These are phyloP conservation scores for Metarhizium album DNA, from an alignment of 2,329 filamentous ascomycete genomes.

Conservation along the genomic window DNA sequence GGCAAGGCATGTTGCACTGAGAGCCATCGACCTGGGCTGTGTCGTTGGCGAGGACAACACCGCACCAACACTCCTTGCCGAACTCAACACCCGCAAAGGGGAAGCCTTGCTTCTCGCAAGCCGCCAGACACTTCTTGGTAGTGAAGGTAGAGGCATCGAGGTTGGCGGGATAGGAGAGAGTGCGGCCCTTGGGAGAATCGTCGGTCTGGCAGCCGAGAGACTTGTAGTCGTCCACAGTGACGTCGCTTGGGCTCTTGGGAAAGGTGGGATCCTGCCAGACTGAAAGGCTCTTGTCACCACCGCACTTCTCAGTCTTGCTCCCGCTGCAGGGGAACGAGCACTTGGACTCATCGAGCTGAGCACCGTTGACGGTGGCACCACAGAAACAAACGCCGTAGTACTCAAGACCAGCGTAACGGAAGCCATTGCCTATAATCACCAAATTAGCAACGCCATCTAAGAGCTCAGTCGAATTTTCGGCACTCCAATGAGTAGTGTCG, in stretches of 20 bases:
- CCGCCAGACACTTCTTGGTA: slow-evolving; percentile 29
- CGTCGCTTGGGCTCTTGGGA: slow-evolving; percentile 29
- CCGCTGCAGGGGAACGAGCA: slow-evolving; percentile 47
- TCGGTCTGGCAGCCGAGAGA: slow-evolving; percentile 53
- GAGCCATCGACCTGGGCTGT: slow-evolving; percentile 23
- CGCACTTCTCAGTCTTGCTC: slow-evolving; percentile 34
- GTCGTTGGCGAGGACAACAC: slow-evolving; percentile 40
- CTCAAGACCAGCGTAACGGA: slow-evolving; percentile 38
- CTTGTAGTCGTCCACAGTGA: slow-evolving; percentile 41
- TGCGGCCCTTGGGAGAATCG: slow-evolving; percentile 27
- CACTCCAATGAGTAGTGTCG: not conserved
- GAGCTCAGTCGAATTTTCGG: not conserved
- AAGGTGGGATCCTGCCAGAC: slow-evolving; percentile 39
- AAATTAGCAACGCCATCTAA: not conserved
- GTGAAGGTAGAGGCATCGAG: slow-evolving; percentile 28
- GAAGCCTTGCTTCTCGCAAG: slow-evolving; percentile 33
- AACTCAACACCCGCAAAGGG: slow-evolving; percentile 39
- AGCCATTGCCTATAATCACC: slow-evolving; percentile 29
- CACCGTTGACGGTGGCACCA: slow-evolving; percentile 39
- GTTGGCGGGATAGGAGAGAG: slow-evolving; percentile 33
- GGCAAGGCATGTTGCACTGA: slow-evolving; percentile 41
- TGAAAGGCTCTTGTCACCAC: slow-evolving; percentile 35
- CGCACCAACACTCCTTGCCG: slow-evolving; percentile 39
- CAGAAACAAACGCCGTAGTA: slow-evolving; percentile 45
- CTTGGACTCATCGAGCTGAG: slow-evolving; percentile 37